phyloP scores from a whole-genome alignment of 192 early-diverging fungal species.

The Linnemannia schmuckeri region DNA sequence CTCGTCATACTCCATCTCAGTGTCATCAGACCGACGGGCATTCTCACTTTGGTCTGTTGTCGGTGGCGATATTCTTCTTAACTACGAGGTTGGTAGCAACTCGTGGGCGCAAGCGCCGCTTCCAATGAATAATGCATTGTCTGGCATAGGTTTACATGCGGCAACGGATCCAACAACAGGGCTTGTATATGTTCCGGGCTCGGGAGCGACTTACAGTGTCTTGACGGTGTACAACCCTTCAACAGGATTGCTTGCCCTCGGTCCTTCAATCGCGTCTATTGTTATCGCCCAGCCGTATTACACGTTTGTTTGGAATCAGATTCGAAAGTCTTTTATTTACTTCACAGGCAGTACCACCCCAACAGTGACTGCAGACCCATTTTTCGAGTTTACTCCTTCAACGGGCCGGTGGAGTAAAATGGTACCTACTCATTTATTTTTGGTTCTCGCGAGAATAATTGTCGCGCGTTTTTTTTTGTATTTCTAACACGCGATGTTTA shows the following conservation, averaged over 20 bases:
- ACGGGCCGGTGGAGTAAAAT: neutral
- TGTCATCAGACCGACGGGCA: no score
- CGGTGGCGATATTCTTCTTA: no score
- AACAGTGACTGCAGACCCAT: neutral
- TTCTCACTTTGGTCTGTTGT: no score
- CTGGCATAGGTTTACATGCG: neutral
- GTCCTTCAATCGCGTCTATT: neutral
- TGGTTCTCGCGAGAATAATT: no score
- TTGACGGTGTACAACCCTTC: neutral
- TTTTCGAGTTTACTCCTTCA: neutral
- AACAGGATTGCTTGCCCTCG: neutral
- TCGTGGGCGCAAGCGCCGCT: neutral
- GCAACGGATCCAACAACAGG: slow-evolving; percentile 2
- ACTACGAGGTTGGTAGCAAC: neutral
- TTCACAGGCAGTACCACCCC: neutral
- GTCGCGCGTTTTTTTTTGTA: no score
- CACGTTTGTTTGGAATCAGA: neutral
- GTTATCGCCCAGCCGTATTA: neutral
- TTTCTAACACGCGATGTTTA: no score
- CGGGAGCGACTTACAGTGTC: neutral
- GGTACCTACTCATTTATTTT: no score
- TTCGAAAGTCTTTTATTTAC: neutral
- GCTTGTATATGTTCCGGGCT: neutral
- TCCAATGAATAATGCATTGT: no score
- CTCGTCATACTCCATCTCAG: no score